A percentile compares a stretch with the other conserved stretches of the same genome.
Conservation (phyloP, 306 rosid species). For the Acacia acuminata region DNA sequence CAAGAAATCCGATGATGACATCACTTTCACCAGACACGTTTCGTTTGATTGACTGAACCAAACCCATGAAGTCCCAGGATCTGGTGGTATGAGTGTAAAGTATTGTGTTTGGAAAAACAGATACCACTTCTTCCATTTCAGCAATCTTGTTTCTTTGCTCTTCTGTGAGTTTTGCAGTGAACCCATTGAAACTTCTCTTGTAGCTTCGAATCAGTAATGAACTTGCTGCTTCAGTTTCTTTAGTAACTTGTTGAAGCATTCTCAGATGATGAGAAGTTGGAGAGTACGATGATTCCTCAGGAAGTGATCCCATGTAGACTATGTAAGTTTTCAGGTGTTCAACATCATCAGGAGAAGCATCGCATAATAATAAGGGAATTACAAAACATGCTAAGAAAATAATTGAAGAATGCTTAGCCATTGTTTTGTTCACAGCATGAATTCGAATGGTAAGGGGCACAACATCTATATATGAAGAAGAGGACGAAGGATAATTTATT, state of each 20-base stretch:
- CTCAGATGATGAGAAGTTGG: not conserved
- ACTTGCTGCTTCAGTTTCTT: not conserved
- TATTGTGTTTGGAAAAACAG: constrained; percentile 39
- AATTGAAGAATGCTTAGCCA: not conserved
- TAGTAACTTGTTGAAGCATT: not conserved
- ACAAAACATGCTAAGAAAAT: not conserved
- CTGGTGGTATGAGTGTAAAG: constrained; percentile 41
- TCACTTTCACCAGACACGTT: not conserved
- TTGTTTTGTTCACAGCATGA: not conserved
- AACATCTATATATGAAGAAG: no score
- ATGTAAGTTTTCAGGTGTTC: not conserved
- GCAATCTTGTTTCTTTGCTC: constrained; percentile 5
- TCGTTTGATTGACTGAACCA: not conserved
- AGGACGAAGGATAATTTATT: not conserved
- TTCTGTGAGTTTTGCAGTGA: not conserved
- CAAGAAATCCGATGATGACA: not conserved
- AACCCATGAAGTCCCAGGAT: constrained; percentile 48
- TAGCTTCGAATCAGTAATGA: constrained; percentile 2
- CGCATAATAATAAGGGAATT: not conserved
- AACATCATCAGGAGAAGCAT: not conserved
- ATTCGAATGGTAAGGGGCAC: not conserved
- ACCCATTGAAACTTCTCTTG: constrained; percentile 28
- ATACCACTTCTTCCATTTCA: constrained; percentile 35
- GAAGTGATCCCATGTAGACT: constrained; percentile 3
- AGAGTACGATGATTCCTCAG: not conserved